phyloP scores from a whole-genome alignment of 106 monocot genomes.

The Amphibolis antarctica region DNA sequence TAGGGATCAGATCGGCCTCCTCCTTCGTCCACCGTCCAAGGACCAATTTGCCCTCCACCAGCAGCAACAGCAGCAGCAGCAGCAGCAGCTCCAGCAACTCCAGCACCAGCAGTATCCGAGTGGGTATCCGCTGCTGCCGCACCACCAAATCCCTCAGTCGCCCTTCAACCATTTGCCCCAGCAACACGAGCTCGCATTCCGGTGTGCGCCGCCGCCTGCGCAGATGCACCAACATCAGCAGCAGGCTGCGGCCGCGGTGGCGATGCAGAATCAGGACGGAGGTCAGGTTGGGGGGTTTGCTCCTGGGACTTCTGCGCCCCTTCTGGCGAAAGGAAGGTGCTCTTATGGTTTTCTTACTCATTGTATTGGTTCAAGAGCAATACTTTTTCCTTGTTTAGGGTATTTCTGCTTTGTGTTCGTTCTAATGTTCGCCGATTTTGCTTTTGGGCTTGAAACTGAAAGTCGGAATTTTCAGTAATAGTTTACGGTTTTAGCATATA shows the following conservation, averaged over 20 bases:
- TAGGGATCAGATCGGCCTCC: slow-evolving; percentile 50
- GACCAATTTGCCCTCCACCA: slow-evolving; percentile 25
- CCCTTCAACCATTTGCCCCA: slow-evolving; percentile 26
- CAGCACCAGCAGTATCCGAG: slow-evolving; percentile 10
- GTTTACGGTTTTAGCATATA: too few species aligned
- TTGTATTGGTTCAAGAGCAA: not conserved
- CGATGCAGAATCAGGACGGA: slow-evolving; percentile 5
- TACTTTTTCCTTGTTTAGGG: slow-evolving; percentile 2
- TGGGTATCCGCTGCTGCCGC: slow-evolving; percentile 1
- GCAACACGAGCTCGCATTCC: slow-evolving; percentile 30
- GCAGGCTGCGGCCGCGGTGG: not conserved
- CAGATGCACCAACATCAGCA: slow-evolving; percentile 14
- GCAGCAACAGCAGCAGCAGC: slow-evolving; percentile 23
- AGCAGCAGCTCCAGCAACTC: slow-evolving; percentile 20
- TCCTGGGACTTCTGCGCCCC: slow-evolving; percentile 6
- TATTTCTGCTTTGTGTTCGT: not conserved
- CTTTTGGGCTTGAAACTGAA: not conserved
- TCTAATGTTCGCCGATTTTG: not conserved
- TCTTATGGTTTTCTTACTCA: not conserved
- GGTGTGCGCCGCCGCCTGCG: slow-evolving; percentile 12
- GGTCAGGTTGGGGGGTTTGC: not conserved
- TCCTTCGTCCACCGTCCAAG: slow-evolving; percentile 20
- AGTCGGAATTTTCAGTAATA: not conserved
- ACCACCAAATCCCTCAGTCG: slow-evolving; percentile 11
- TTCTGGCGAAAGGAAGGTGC: slow-evolving; percentile 38